Percentiles rank a stretch among this genome's conserved stretches.
Evolutionary conservation across 352 stramenopile genomes (phyloP).

Genomic region (Phytophthora hibernalis): DNA sequence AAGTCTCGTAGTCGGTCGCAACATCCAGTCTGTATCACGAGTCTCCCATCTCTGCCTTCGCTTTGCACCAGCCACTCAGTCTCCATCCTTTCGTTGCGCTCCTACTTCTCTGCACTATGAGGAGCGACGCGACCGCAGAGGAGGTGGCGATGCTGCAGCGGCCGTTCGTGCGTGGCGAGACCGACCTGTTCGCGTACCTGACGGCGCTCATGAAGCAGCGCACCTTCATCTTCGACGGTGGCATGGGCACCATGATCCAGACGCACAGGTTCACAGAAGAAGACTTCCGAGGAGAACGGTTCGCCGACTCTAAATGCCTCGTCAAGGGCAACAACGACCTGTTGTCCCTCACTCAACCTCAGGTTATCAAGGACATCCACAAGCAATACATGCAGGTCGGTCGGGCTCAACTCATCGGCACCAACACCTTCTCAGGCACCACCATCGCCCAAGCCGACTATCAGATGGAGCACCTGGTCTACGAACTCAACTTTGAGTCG

Average conservation of each 20-base stretch:
- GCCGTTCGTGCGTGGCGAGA: slow-evolving; percentile 74
- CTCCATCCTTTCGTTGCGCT: slow-evolving; percentile 10
- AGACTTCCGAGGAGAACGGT: slow-evolving; percentile 95
- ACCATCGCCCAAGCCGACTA: slow-evolving; percentile 98
- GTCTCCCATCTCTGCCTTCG: slow-evolving; percentile 4
- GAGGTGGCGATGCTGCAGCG: slow-evolving; percentile 60
- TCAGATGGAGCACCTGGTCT: slow-evolving; percentile 95
- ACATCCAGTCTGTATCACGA: background rate
- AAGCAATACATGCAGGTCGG: slow-evolving; percentile 94
- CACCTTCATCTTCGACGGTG: slow-evolving; percentile 96
- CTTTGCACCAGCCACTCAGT: slow-evolving; percentile 27
- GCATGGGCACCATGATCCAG: slow-evolving; percentile 99
- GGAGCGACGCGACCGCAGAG: slow-evolving; percentile 42
- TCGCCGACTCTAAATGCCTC: slow-evolving; percentile 91
- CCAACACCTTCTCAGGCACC: slow-evolving; percentile 97
- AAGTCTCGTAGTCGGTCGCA: background rate
- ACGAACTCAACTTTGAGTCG: slow-evolving; percentile 96
- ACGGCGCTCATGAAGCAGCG: slow-evolving; percentile 79
- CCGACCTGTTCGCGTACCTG: slow-evolving; percentile 78
- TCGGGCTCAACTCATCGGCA: slow-evolving; percentile 95
- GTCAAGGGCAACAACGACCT: slow-evolving; percentile 99
- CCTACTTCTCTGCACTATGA: slow-evolving; percentile 4
- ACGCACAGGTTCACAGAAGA: slow-evolving; percentile 93
- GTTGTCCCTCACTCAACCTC: slow-evolving; percentile 94
- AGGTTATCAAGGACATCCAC: slow-evolving; percentile 97